Conservation (phyloP, 495 filamentous ascomycete species). For the Lindgomyces ingoldianus region DNA sequence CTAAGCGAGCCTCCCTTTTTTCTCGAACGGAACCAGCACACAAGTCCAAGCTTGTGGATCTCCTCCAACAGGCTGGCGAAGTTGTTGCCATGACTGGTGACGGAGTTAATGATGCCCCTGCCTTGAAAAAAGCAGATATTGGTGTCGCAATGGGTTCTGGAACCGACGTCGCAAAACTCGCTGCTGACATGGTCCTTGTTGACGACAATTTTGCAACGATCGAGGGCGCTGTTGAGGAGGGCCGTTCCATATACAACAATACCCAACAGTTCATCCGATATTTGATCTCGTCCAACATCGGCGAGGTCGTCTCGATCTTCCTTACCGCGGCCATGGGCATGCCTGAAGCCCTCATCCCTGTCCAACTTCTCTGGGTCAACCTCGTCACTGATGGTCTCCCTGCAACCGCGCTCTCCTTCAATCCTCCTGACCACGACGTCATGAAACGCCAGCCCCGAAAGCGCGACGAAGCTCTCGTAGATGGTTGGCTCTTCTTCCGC, state of each 20-base stretch:
- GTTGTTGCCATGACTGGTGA: constrained; percentile 99
- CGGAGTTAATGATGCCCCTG: constrained; percentile 98
- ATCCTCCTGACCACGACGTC: constrained; percentile 94
- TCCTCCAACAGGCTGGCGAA: constrained; percentile 88
- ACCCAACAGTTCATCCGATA: constrained; percentile 99
- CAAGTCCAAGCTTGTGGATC: constrained; percentile 94
- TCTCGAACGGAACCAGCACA: constrained; percentile 95
- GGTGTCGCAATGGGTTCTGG: constrained; percentile 99
- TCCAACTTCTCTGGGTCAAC: constrained; percentile 99
- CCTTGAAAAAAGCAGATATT: constrained; percentile 98
- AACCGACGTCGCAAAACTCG: constrained; percentile 95
- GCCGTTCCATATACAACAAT: constrained; percentile 98
- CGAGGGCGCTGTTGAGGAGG: constrained; percentile 92
- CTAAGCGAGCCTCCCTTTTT: constrained; percentile 85
- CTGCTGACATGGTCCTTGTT: constrained; percentile 97
- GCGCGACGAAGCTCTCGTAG: constrained; percentile 87
- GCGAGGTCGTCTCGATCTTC: constrained; percentile 99
- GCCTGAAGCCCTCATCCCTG: constrained; percentile 96
- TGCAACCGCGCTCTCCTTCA: constrained; percentile 95
- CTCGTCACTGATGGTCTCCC: constrained; percentile 97
- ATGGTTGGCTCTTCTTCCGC: constrained; percentile 95
- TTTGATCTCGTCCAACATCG: constrained; percentile 98
- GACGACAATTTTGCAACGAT: constrained; percentile 99
- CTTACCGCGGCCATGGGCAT: constrained; percentile 94
- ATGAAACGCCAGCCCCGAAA: constrained; percentile 90